Evolutionary conservation across 805 yeast genomes (phyloP).

Genomic region (Hanseniaspora singularis): DNA sequence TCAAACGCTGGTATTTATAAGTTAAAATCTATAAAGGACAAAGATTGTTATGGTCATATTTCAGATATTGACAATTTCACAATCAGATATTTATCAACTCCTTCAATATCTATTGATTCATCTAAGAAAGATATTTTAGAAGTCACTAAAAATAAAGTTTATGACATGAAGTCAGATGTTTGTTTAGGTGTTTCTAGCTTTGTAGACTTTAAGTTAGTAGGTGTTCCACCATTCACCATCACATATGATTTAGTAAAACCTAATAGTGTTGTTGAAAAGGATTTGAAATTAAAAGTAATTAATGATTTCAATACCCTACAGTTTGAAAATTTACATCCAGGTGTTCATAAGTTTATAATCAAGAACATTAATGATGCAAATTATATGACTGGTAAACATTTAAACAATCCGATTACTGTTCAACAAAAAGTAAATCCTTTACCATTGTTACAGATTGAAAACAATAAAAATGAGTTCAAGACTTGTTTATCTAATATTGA

Average conservation of each 20-base stretch:
- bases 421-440: conserved; percentile 44
- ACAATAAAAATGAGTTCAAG: conserved; percentile 34
- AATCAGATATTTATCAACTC: conserved; percentile 37
- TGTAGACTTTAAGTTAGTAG: conserved; percentile 41
- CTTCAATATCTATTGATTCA: conserved; percentile 25
- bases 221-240: conserved; percentile 56
- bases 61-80: conserved; percentile 29
- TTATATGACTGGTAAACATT: conserved; percentile 37
- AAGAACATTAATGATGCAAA: conserved; percentile 52
- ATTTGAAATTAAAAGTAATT: conserved; percentile 37
- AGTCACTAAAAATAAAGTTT: conserved; percentile 2
- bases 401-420: conserved; percentile 28
- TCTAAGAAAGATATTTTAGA: not conserved
- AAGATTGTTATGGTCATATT: conserved; percentile 40
- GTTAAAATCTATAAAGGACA: conserved; percentile 37
- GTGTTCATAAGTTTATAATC: conserved; percentile 51
- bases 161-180: conserved; percentile 31
- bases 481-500: conserved; percentile 36
- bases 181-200: conserved; percentile 41
- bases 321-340: conserved; percentile 38
- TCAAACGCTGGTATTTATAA: conserved; percentile 38
- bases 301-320: conserved; percentile 40
- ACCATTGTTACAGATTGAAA: conserved; percentile 48
- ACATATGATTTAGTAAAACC: conserved; percentile 55
- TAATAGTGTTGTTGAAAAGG: conserved; percentile 33